Percentiles rank a stretch among this genome's conserved stretches.
Evolutionary conservation across 768 basidiomycete genomes (phyloP).

Genomic region (Amanita thiersii): DNA sequence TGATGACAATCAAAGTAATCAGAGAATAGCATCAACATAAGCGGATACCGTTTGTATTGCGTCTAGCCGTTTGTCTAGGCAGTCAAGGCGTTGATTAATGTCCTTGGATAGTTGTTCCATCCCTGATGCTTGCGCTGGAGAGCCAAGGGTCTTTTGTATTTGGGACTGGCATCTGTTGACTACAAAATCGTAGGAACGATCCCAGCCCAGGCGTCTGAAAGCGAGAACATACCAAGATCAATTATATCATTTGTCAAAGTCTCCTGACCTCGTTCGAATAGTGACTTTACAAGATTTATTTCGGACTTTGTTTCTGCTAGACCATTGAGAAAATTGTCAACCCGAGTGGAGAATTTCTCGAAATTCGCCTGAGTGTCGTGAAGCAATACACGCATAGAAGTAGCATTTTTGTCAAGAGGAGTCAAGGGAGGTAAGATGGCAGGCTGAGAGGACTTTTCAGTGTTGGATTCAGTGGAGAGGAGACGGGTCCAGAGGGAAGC

Average conservation of each 20-base stretch:
- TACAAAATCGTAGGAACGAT: constrained; percentile 16
- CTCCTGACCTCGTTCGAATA: constrained; percentile 58
- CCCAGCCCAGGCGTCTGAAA: constrained; percentile 5
- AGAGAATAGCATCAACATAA: background rate
- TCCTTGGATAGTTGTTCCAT: constrained; percentile 34
- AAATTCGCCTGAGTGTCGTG: constrained; percentile 69
- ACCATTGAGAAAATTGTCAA: constrained; percentile 40
- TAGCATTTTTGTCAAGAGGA: constrained; percentile 57
- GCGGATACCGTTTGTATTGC: constrained; percentile 40
- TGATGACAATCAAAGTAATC: constrained; percentile 4
- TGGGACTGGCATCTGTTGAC: constrained; percentile 59
- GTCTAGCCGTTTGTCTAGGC: constrained; percentile 47
- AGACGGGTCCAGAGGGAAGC: constrained; percentile 52
- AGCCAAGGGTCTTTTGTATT: constrained; percentile 49
- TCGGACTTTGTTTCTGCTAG: constrained; percentile 48
- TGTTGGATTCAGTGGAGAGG: constrained; percentile 26
- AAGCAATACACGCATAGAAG: constrained; percentile 64
- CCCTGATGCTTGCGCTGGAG: constrained; percentile 39
- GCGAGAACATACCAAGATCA: constrained; percentile 38
- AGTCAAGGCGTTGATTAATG: constrained; percentile 32
- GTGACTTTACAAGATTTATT: constrained; percentile 40
- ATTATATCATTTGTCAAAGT: constrained; percentile 45
- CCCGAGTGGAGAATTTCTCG: constrained; percentile 54
- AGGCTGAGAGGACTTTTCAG: constrained; percentile 16
- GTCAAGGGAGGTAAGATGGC: constrained; percentile 30